Conservation (phyloP, 2,329 filamentous ascomycete species). For the Coniochaeta pulveracea region DNA sequence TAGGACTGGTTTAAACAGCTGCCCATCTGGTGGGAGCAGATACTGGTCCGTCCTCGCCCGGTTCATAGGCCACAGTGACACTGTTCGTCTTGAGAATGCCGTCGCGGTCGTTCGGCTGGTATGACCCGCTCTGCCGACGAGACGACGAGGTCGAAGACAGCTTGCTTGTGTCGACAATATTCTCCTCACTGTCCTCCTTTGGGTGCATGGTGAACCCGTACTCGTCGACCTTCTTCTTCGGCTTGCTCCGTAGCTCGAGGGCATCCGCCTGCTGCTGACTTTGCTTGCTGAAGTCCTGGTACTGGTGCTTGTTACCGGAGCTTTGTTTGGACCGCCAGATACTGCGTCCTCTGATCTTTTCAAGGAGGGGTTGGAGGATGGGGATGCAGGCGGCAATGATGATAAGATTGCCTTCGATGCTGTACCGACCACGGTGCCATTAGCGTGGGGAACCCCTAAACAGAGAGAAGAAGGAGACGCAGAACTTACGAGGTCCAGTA, state of each 20-base stretch:
- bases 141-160: background rate
- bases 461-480: background rate
- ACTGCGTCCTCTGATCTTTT: conserved; percentile 7
- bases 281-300: conserved; percentile 4
- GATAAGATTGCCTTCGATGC: conserved; percentile 14
- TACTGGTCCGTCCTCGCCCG: conserved; percentile 1
- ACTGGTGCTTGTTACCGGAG: background rate
- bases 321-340: conserved; percentile 4
- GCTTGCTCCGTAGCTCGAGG: background rate
- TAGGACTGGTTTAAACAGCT: conserved; percentile 1
- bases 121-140: background rate
- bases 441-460: too few species aligned
- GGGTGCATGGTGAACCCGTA: conserved; percentile 3
- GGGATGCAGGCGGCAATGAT: conserved; percentile 16
- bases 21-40: conserved; percentile 2
- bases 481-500: conserved; percentile 31
- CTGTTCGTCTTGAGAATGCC: conserved; percentile 1
- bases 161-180: conserved; percentile 2
- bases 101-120: background rate
- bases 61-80: conserved; percentile 1
- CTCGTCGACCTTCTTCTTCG: conserved; percentile 3
- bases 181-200: conserved; percentile 3
- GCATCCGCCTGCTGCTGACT: conserved; percentile 1
- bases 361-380: conserved; percentile 13
- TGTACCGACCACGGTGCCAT: conserved; percentile 1